These are phyloP conservation scores for Stenogyne calaminthoides DNA, from an alignment of 305 asterid genomes.

Conservation along the genomic window DNA sequence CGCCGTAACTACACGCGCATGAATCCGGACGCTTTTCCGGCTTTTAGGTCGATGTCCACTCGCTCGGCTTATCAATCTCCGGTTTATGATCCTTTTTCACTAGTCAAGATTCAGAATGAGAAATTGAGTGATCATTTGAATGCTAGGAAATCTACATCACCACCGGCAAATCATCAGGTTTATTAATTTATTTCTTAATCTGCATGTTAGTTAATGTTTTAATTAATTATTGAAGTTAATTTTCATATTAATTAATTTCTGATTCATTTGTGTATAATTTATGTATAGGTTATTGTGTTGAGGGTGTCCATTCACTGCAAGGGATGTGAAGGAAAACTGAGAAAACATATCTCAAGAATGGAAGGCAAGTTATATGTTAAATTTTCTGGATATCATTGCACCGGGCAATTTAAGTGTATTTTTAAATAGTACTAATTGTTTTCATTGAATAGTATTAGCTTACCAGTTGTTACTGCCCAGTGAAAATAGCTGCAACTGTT, in stretches of 20 bases:
- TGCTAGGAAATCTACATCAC: slow-evolving; percentile 43
- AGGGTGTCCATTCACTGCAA: slow-evolving; percentile 94
- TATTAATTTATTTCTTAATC: background rate
- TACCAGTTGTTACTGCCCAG: no score
- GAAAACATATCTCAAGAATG: slow-evolving; percentile 86
- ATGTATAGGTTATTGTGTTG: slow-evolving; percentile 68
- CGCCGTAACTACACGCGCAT: slow-evolving; percentile 15
- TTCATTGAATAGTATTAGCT: no score
- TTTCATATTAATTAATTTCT: background rate
- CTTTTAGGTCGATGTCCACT: slow-evolving; percentile 46
- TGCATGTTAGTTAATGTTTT: slow-evolving; percentile 6
- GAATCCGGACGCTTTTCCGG: slow-evolving; percentile 33
- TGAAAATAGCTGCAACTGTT: no score
- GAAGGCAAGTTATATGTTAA: slow-evolving; percentile 74
- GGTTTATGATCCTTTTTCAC: slow-evolving; percentile 32
- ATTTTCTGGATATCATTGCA: no score
- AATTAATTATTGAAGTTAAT: background rate
- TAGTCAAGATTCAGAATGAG: slow-evolving; percentile 5
- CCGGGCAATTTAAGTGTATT: no score
- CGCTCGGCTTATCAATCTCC: slow-evolving; percentile 44
- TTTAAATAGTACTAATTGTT: no score
- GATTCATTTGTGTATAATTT: background rate
- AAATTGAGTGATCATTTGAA: slow-evolving; percentile 22
- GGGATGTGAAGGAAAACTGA: slow-evolving; percentile 91
- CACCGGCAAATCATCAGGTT: slow-evolving; percentile 39